Conservation (phyloP, 2,329 filamentous ascomycete species). For the Colletotrichum chlorophyti region DNA sequence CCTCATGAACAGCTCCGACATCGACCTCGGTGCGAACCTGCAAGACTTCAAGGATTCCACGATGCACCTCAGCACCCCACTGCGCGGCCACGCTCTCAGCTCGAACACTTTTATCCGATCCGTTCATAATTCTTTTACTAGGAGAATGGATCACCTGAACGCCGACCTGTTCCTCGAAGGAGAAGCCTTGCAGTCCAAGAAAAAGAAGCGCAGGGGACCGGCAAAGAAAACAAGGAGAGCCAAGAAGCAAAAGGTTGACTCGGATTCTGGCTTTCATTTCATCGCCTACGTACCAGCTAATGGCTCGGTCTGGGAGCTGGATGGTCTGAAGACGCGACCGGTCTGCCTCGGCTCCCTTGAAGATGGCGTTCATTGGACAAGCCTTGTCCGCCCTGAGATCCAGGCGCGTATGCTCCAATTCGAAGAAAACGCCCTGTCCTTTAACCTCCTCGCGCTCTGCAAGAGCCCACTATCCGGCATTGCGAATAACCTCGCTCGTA, state of each 20-base stretch:
- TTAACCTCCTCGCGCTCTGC: constrained; percentile 79
- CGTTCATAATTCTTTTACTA: constrained; percentile 87
- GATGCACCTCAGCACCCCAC: constrained; percentile 68
- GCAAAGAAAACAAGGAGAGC: constrained; percentile 46
- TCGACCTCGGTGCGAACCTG: constrained; percentile 75
- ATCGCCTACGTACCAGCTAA: constrained; percentile 83
- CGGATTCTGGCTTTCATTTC: constrained; percentile 81
- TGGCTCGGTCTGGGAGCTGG: constrained; percentile 85
- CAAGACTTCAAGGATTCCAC: constrained; percentile 77
- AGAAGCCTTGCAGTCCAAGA: constrained; percentile 51
- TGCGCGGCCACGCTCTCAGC: constrained; percentile 78
- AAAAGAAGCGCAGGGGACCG: constrained; percentile 42
- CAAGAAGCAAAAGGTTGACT: constrained; percentile 49
- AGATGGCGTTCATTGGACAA: constrained; percentile 67
- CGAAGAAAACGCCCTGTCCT: constrained; percentile 71
- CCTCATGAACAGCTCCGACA: constrained; percentile 77
- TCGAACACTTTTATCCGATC: constrained; percentile 78
- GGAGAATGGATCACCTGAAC: constrained; percentile 78
- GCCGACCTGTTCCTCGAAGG: constrained; percentile 71
- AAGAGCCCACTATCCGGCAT: constrained; percentile 66
- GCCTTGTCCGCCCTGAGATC: constrained; percentile 69
- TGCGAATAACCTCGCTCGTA: constrained; percentile 51
- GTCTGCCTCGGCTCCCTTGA: constrained; percentile 59
- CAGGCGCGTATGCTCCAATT: constrained; percentile 71
- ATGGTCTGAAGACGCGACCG: constrained; percentile 80